A percentile compares a stretch with the other conserved stretches of the same genome.
Evolutionary conservation across 73 alveolate genomes (phyloP).

Genomic region (Tetrahymena elliotti): DNA sequence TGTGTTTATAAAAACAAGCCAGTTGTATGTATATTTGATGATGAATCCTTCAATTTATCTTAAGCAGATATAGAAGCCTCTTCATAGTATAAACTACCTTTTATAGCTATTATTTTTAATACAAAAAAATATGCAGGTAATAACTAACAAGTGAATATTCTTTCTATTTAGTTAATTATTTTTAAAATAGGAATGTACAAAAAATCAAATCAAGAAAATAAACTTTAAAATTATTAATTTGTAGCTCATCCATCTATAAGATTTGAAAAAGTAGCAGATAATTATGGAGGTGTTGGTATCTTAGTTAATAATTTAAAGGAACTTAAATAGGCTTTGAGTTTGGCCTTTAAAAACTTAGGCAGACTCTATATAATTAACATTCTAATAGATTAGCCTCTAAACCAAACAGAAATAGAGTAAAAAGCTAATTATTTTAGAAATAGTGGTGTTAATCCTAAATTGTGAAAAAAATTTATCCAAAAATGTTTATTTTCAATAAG

Average conservation of each 20-base stretch:
- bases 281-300: background rate
- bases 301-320: background rate
- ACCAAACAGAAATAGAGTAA: background rate
- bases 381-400: background rate
- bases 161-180: background rate
- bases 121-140: conserved; percentile 32
- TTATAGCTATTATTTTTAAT: conserved; percentile 56
- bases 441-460: background rate
- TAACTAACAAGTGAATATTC: background rate
- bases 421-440: background rate
- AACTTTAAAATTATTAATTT: background rate
- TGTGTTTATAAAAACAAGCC: conserved; percentile 47
- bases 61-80: conserved; percentile 81
- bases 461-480: background rate
- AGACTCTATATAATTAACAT: background rate
- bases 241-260: background rate
- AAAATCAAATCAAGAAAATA: background rate
- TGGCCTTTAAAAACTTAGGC: background rate
- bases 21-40: conserved; percentile 74
- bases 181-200: background rate
- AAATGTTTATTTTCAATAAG: no score
- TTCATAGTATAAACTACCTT: conserved; percentile 49
- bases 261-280: background rate
- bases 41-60: conserved; percentile 78
- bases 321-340: background rate